A percentile compares a stretch with the other conserved stretches of the same genome.
Evolutionary conservation across 2,329 filamentous ascomycete genomes (phyloP).

Genomic region (Lecanoromycetidae sp.): DNA sequence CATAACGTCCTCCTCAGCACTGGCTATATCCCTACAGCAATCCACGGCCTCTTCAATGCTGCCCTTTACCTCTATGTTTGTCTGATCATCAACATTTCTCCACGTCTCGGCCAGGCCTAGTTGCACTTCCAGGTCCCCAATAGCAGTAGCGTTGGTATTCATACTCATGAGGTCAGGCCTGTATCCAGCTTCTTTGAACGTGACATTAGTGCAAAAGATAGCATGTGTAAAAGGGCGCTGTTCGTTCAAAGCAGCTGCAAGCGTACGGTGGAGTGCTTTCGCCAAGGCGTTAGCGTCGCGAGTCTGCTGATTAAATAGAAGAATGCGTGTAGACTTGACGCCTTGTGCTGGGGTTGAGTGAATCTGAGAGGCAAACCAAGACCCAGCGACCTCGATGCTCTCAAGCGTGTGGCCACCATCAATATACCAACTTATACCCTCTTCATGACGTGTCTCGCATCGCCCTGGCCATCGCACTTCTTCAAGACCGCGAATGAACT

Average conservation of each 20-base stretch:
- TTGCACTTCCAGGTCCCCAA: constrained; percentile 53
- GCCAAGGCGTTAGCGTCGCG: constrained; percentile 60
- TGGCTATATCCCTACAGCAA: constrained; percentile 37
- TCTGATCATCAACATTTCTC: constrained; percentile 38
- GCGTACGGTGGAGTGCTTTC: constrained; percentile 46
- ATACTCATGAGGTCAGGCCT: constrained; percentile 51
- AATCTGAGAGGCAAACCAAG: constrained; percentile 57
- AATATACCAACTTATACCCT: constrained; percentile 59
- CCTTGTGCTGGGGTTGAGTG: constrained; percentile 20
- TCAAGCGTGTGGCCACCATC: constrained; percentile 84
- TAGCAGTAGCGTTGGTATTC: constrained; percentile 47
- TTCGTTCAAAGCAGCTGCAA: constrained; percentile 32
- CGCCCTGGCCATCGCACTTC: constrained; percentile 60
- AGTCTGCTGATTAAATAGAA: constrained; percentile 91
- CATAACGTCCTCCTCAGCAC: constrained; percentile 37
- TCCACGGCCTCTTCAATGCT: constrained; percentile 61
- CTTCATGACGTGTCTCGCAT: constrained; percentile 55
- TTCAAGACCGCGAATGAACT: constrained; percentile 54
- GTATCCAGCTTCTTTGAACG: constrained; percentile 49
- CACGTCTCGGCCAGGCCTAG: constrained; percentile 51
- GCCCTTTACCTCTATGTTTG: constrained; percentile 44
- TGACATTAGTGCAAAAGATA: constrained; percentile 70
- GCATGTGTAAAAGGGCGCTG: constrained; percentile 53
- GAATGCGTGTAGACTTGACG: constrained; percentile 38
- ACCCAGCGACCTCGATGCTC: constrained; percentile 62